Percentiles rank a stretch among this genome's conserved stretches.
These are phyloP conservation scores for Saccharomycopsis capsularis DNA, from an alignment of 805 yeast species.

Conservation along the genomic window DNA sequence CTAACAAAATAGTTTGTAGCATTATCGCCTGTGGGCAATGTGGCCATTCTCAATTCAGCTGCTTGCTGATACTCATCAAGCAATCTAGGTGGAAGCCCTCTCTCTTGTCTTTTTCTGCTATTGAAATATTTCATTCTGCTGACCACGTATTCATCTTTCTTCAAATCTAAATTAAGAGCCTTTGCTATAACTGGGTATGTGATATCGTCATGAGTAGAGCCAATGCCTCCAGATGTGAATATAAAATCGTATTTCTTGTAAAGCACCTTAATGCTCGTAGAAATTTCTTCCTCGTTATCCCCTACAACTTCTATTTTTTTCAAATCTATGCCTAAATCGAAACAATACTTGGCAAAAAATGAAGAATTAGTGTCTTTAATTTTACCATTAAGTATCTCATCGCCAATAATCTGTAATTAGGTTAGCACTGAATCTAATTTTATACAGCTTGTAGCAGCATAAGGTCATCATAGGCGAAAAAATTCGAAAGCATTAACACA, in stretches of 20 bases:
- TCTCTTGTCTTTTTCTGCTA: slow-evolving; percentile 22
- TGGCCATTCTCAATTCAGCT: slow-evolving; percentile 76
- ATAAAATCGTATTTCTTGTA: slow-evolving; percentile 56
- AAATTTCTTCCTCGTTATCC: slow-evolving; percentile 64
- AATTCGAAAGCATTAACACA: too few species aligned
- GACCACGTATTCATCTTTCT: slow-evolving; percentile 50
- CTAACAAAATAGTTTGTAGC: slow-evolving; percentile 43
- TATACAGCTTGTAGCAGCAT: neutral
- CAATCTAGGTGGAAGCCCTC: slow-evolving; percentile 4
- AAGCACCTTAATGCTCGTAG: slow-evolving; percentile 40
- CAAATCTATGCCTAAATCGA: slow-evolving; percentile 57
- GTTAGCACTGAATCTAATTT: too few species aligned
- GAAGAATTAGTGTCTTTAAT: slow-evolving; percentile 73
- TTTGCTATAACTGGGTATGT: slow-evolving; percentile 72
- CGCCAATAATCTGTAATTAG: slow-evolving; percentile 60
- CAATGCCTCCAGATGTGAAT: slow-evolving; percentile 60
- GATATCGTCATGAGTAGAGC: slow-evolving; percentile 88
- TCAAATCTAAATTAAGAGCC: slow-evolving; percentile 47
- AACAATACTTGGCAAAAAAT: slow-evolving; percentile 65
- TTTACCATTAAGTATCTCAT: slow-evolving; percentile 82
- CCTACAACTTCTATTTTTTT: slow-evolving; percentile 67
- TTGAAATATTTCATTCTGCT: slow-evolving; percentile 46
- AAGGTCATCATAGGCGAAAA: neutral
- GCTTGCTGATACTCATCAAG: slow-evolving; percentile 38
- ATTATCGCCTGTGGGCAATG: slow-evolving; percentile 43